Evolutionary conservation across 1,284 basidiomycete species (phyloP), one percentile per base, ranked within the genome.

Genomic region (Volvariella volvacea): DNA sequence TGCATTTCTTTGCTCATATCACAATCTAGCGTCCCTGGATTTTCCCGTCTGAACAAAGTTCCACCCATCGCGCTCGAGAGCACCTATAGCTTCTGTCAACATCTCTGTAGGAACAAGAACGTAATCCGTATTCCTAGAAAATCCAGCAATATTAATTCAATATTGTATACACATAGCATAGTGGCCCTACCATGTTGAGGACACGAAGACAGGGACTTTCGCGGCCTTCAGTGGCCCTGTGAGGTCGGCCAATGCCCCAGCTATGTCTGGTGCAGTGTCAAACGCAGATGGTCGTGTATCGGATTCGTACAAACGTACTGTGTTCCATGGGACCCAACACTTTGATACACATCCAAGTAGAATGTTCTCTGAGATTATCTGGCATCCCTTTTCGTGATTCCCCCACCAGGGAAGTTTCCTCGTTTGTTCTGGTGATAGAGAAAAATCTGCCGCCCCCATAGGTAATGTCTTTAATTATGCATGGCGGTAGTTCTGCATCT

Each of bases 121-220:
- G 52, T 78, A 80, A 53, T 83, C 79, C 2, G 80, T 81, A 55
- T 80, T 76, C 78, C 79, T 83, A 45, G 25, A 22, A 33, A 9
- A 31, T 9, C n/a, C 9, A 16, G 6, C 14, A 36, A 15, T n/a
- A 36, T 36, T 6, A 20, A 7, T 6, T 6, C 25, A 12, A 39
- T 14, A 16, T 12, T 21, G 42, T 40, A 41, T 39, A 47, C 37
- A 45, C 38, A 45, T 41, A 3, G 4, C 20, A 42, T 10, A 14
- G n/a, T 28, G 53, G n/a, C n/a, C n/a, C 52, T 52, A 83, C 83
- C 80, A 88, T n/a, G 84, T 86, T 8, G 83, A 85, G 21, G 82
- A 50, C 8, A 73, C 77, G 56, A 83, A 87, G 3, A 88, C 70
- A 1, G 73, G 72, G 1, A 86, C 64, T 36, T 63, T 61, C 4